These are phyloP conservation scores for Annulohypoxylon maeteangense DNA, from an alignment of 495 filamentous ascomycete species.

Conservation along the genomic window DNA sequence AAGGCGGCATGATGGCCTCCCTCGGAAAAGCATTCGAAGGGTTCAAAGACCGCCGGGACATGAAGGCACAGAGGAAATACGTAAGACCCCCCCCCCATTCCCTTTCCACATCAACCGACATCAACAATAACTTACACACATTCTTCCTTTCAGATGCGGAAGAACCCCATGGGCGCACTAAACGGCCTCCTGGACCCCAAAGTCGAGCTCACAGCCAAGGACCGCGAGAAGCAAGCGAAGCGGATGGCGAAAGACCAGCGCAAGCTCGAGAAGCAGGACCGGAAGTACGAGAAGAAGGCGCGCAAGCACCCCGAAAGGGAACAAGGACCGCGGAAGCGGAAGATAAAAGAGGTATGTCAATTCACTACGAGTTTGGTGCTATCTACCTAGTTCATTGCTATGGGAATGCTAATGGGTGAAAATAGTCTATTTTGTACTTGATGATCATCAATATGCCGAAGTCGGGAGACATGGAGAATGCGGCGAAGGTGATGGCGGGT, in stretches of 20 bases:
- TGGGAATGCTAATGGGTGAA: neutral
- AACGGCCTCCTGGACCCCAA: constrained; percentile 26
- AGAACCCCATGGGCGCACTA: constrained; percentile 24
- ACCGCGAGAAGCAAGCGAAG: constrained; percentile 23
- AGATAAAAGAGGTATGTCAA: constrained; percentile 16
- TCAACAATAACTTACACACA: neutral
- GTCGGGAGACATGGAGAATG: constrained; percentile 31
- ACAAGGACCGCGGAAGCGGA: constrained; percentile 19
- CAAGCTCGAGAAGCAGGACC: constrained; percentile 21
- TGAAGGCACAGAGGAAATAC: constrained; percentile 37
- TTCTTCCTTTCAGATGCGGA: constrained; percentile 11
- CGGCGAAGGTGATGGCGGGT: constrained; percentile 5
- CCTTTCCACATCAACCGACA: too few relatives aligned
- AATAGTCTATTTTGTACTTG: constrained; percentile 31
- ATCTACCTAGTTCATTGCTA: neutral
- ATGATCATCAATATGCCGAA: constrained; percentile 37
- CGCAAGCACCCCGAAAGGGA: constrained; percentile 28
- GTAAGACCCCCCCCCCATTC: neutral
- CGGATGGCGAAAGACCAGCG: constrained; percentile 24
- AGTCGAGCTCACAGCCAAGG: constrained; percentile 28
- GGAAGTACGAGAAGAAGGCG: constrained; percentile 26
- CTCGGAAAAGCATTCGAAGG: constrained; percentile 18
- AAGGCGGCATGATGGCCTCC: constrained; percentile 3
- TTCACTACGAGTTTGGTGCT: neutral
- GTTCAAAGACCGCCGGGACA: constrained; percentile 15